Evolutionary conservation across 2,329 filamentous ascomycete species (phyloP).

Genomic region (Trichoderma aggressivum): DNA sequence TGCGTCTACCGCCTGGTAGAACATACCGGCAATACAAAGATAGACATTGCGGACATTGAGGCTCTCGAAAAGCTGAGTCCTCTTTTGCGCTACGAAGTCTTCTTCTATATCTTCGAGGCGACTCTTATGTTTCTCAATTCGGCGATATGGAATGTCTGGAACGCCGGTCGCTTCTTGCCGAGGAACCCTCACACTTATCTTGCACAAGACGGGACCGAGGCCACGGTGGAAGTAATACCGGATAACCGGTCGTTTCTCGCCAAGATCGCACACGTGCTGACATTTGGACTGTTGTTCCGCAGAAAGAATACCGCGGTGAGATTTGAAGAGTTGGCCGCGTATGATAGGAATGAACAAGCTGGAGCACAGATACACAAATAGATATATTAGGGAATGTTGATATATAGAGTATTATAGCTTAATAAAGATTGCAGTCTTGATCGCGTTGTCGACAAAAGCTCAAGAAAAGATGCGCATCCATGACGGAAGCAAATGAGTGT

Average conservation of each 20-base stretch:
- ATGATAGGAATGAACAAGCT: not conserved
- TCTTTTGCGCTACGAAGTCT: not conserved
- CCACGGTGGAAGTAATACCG: not conserved
- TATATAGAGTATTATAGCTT: not conserved
- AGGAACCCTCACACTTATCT: not conserved
- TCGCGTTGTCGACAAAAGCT: not conserved
- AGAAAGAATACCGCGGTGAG: not conserved
- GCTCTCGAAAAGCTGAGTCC: not conserved
- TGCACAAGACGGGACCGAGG: not conserved
- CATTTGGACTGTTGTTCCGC: not conserved
- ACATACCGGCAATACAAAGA: constrained; percentile 2
- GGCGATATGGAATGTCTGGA: not conserved
- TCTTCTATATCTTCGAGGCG: not conserved
- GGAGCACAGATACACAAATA: not conserved
- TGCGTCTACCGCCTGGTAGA: constrained; percentile 1
- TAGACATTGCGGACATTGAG: not conserved
- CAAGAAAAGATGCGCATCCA: not conserved
- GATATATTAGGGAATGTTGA: not conserved
- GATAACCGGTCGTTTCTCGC: not conserved
- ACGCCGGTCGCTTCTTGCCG: not conserved
- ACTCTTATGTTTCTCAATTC: constrained; percentile 7
- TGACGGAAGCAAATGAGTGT: not conserved
- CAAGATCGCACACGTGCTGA: not conserved
- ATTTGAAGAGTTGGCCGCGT: not conserved
- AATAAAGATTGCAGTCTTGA: not conserved